Conservation (phyloP, 2,329 filamentous ascomycete genomes). For the Dactylellina haptotyla region DNA sequence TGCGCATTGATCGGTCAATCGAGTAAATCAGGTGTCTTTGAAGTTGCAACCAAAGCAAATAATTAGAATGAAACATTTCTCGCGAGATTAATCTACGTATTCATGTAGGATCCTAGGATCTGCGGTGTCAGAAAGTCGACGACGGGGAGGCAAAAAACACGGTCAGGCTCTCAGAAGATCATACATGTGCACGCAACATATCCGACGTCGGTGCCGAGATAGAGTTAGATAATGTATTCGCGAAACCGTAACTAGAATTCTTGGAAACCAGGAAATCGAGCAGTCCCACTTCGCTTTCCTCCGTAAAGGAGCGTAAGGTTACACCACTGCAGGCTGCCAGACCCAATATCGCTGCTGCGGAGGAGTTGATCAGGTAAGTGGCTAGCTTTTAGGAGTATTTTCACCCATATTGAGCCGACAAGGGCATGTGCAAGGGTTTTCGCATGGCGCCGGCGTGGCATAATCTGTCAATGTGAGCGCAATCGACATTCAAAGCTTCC, state of each 20-base stretch:
- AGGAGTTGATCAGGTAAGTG: not conserved
- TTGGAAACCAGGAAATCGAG: not conserved
- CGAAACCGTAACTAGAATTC: not conserved
- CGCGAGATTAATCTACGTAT: slow-evolving; percentile 8
- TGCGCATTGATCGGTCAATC: not conserved
- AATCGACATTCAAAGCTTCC: slow-evolving; percentile 44
- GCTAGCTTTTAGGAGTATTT: not conserved
- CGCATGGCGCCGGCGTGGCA: slow-evolving; percentile 3
- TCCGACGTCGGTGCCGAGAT: no score
- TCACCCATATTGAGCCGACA: slow-evolving; percentile 30
- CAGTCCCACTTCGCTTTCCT: not conserved
- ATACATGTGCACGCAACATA: not conserved
- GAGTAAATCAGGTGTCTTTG: not conserved
- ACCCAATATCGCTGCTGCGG: no score
- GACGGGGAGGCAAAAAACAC: slow-evolving; percentile 24
- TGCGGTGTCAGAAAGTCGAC: not conserved
- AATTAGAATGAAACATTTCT: slow-evolving; percentile 7
- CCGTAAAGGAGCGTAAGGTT: not conserved
- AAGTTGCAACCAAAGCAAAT: not conserved
- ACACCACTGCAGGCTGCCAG: not conserved
- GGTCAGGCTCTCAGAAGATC: not conserved
- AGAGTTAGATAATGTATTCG: not conserved
- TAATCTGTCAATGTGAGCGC: slow-evolving; percentile 19
- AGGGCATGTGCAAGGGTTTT: slow-evolving; percentile 12
- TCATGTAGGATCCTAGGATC: slow-evolving; percentile 1